These are phyloP conservation scores for Pestalotiopsis fici DNA, from an alignment of 2,329 filamentous ascomycete species.

Conservation along the genomic window DNA sequence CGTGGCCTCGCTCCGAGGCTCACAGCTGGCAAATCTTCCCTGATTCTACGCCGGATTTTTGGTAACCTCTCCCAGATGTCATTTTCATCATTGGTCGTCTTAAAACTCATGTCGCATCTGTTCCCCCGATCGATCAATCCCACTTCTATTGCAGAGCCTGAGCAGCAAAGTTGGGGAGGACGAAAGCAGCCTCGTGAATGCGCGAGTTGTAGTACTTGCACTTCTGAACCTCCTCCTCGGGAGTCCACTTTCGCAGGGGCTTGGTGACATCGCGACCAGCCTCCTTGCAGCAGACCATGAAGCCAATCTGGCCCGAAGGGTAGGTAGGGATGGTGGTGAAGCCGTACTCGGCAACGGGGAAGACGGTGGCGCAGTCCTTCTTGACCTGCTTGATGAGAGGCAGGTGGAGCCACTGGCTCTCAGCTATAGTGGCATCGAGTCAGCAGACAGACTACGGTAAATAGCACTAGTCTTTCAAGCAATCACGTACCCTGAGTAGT, in stretches of 20 bases:
- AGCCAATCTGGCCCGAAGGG: constrained; percentile 97
- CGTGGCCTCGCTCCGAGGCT: background rate
- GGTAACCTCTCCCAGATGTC: background rate
- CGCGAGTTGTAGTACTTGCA: constrained; percentile 98
- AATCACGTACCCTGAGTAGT: constrained; percentile 99
- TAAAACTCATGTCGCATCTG: background rate
- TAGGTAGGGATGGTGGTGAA: constrained; percentile 99
- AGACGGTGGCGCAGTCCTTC: constrained; percentile 95
- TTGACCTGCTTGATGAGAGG: constrained; percentile 91
- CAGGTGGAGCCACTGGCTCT: constrained; percentile 99
- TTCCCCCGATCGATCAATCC: background rate
- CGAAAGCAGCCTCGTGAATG: constrained; percentile 92
- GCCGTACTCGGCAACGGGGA: constrained; percentile 96
- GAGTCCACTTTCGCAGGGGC: constrained; percentile 78
- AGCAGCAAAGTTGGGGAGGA: constrained; percentile 91
- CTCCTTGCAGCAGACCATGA: constrained; percentile 99
- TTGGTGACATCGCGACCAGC: constrained; percentile 78
- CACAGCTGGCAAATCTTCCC: background rate
- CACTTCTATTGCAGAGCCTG: constrained; percentile 64
- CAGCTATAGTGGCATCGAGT: constrained; percentile 60
- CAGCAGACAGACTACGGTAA: background rate
- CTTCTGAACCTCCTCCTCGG: constrained; percentile 88
- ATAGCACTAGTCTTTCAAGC: constrained; percentile 20
- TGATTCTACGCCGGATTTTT: background rate
- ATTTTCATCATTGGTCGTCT: background rate